Conservation (phyloP, 768 basidiomycete genomes). For the Pleurotus cornucopiae region DNA sequence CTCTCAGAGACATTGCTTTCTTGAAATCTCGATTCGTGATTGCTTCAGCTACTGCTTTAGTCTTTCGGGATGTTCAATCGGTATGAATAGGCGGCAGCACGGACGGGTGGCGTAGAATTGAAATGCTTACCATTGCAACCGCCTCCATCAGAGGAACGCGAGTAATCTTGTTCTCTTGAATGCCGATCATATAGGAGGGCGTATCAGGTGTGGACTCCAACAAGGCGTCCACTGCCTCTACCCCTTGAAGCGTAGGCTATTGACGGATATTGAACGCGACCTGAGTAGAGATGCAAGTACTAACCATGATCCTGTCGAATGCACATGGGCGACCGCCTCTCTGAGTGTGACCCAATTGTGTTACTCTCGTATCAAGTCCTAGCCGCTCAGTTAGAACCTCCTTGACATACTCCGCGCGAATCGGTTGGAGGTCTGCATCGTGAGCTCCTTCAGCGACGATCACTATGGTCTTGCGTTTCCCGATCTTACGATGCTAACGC, state of each 20-base stretch:
- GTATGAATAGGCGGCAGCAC: too few species aligned
- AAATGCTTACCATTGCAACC: slow-evolving; percentile 65
- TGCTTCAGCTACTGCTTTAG: slow-evolving; percentile 78
- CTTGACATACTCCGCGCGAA: slow-evolving; percentile 88
- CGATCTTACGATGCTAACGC: slow-evolving; percentile 79
- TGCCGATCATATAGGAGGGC: slow-evolving; percentile 96
- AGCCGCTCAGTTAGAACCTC: slow-evolving; percentile 81
- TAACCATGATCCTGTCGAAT: slow-evolving; percentile 84
- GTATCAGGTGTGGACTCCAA: slow-evolving; percentile 82
- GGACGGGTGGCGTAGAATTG: neutral
- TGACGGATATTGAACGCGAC: slow-evolving; percentile 2
- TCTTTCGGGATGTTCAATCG: slow-evolving; percentile 30
- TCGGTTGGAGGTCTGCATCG: slow-evolving; percentile 85
- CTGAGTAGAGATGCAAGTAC: slow-evolving; percentile 14
- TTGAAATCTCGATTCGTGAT: slow-evolving; percentile 81
- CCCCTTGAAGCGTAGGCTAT: slow-evolving; percentile 93
- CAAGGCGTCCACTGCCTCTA: slow-evolving; percentile 88
- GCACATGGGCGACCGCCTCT: slow-evolving; percentile 94
- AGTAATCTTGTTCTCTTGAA: slow-evolving; percentile 92
- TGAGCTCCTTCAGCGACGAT: slow-evolving; percentile 97
- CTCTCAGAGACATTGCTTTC: slow-evolving; percentile 83
- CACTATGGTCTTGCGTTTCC: slow-evolving; percentile 97
- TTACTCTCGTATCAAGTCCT: slow-evolving; percentile 92
- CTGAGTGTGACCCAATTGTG: slow-evolving; percentile 95
- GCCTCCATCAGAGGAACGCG: slow-evolving; percentile 91